Evolutionary conservation across 2,329 filamentous ascomycete species (phyloP), one percentile per base, ranked within the genome.

Genomic region (Thermothelomyces thermophilus): DNA sequence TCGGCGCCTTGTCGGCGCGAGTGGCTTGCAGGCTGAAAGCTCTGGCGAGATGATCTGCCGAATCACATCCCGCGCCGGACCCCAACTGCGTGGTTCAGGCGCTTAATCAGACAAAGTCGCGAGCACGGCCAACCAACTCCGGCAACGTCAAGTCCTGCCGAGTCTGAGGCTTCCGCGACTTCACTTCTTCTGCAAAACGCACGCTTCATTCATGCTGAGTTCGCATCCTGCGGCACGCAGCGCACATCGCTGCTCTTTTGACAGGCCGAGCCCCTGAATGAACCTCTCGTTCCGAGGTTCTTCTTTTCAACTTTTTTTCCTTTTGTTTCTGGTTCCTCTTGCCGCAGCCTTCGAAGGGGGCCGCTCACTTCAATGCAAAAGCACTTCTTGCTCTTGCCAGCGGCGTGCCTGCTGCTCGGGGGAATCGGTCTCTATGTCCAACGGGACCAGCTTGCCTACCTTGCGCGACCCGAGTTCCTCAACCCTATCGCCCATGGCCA

Each of bases 341-440:
- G 28, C 31, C 11, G 33, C 20, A 22, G 5, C 41, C 19, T 31
- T 14, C 26, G 22, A 13, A 26, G 2, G 19, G 30, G 34, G 16
- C 20, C n/a, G 10, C n/a, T 13, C 30, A 20, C 4, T 33, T 13
- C 45, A 24, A 58, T 58, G 57, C 48, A 50, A 16, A 51, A 52
- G 8, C 46, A 26, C 14, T 43, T 41, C 2, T 31, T 59, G 3
- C 6, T 43, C 9, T 45, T 37, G 33, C 54, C 56, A 8, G 30
- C 51, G 8, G 14, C 50, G 13, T 40, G 54, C 17, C 31, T 58
- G 28, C n/a, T 56, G 8, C 30, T 59, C 10, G 17, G 56, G 10
- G 33, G 22, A 3, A 10, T 48, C 13, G 46, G 41, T 9, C 46
- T 59, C 22, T 59, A 58, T 40, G 22, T 46, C n/a, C 36, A 49